Base-by-base conservation (phyloP, 1,284 basidiomycete genomes). In the Papiliotrema nemorosa region DNA sequence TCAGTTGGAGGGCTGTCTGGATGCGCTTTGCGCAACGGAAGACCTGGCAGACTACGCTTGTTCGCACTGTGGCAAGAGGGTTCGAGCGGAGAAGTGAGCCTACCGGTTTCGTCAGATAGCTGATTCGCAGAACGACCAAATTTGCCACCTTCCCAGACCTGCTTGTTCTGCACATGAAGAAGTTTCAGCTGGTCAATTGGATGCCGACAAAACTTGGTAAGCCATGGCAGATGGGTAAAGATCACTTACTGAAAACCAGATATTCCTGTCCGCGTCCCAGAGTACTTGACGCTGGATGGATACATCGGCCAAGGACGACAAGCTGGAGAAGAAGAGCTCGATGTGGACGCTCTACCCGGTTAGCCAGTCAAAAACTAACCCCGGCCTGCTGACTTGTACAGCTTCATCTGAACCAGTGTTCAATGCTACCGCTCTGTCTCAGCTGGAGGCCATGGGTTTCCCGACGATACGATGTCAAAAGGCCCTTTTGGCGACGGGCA, bases 151-250 rank as follows among this genome's bases (percentile, higher is more conserved):
- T 94, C 79, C 94, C 94, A 0, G 81, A 91, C 22, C 83, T 92
- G 2, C 80, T 98, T 0, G 85, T 94, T 4, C 73, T 99, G 1
- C 93, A 97, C 63, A 86, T 91, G 47, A 90, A 89, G 64, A 93
- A 96, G 64, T 97, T 97, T 78, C 89, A 94, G 74, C 81, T 97
- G 5, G 85, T 94, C 48, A 93, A 93, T 66, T 98, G 94, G 94
- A 90, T 98, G 3, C 94, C 96, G 0, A 83, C 87, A 5, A 98
- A 98, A 73, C 81, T 97, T 31, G 88, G 89, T 90, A 53, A 29
- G 82, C 21, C 2, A 25, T 13, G 29, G 22, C 31, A 25, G 41
- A 2, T 13, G 31, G 2, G n/a, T n/a, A n/a, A n/a, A n/a, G n/a
- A 18, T 20, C 16, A 14, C 7, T 14, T n/a, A 20, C 13, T 24